Conservation (phyloP, 306 rosid species). For the Comarum palustre region DNA sequence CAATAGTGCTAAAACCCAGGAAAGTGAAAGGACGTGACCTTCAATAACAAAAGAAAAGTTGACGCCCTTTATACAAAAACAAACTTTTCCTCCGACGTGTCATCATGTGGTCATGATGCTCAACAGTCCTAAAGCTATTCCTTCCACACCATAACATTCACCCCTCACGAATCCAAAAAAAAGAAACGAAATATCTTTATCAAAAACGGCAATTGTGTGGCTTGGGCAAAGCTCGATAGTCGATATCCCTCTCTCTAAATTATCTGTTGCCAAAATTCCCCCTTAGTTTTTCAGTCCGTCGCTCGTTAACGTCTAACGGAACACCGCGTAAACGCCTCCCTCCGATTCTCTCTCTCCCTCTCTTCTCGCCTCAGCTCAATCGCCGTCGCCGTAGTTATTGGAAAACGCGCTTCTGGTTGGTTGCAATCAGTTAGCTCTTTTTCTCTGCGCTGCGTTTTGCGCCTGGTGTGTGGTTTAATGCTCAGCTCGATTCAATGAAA, state of each 20-base stretch:
- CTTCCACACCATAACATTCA: conserved; percentile 11
- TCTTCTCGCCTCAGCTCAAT: conserved; percentile 15
- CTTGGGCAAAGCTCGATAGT: conserved; percentile 56
- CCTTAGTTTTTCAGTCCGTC: conserved; percentile 42
- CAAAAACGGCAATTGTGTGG: conserved; percentile 83
- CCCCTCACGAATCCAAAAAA: not conserved
- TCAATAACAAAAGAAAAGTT: not conserved
- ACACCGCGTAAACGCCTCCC: conserved; percentile 5
- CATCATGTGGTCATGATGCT: not conserved
- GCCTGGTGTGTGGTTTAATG: conserved; percentile 41
- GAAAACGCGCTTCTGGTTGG: not conserved
- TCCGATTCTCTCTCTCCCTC: not conserved
- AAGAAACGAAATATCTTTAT: conserved; percentile 26
- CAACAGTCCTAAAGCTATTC: not conserved
- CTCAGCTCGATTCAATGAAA: conserved; percentile 71
- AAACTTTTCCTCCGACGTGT: not conserved
- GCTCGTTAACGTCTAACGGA: conserved; percentile 26
- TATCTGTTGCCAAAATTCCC: conserved; percentile 43
- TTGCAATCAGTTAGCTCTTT: conserved; percentile 12
- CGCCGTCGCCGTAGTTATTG: not conserved
- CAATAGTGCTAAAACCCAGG: too few species aligned
- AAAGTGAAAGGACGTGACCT: not conserved
- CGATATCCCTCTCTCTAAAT: conserved; percentile 33
- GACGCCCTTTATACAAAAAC: not conserved
- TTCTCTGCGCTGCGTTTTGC: conserved; percentile 7